Evolutionary conservation across 371 early-diverging fungal genomes (phyloP), one percentile per base, ranked within the genome.

Genomic region (Mucor velutinosus): DNA sequence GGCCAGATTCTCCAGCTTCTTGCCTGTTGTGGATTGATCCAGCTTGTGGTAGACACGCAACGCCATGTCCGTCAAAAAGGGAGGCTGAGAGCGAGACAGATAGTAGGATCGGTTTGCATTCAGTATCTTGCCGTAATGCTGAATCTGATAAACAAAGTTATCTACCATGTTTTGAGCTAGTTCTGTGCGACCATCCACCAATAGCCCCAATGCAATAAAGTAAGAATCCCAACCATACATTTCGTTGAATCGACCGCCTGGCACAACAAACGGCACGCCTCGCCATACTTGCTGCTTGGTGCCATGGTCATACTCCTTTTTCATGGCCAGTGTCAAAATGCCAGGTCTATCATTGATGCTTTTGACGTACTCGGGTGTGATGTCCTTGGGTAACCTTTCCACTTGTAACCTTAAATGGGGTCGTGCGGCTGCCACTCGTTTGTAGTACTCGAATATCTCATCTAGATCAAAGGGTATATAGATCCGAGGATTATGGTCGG

Each of bases 221-320:
- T 96, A 96, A 32, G 91, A 90, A 73, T 97, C 97, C 98, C 97
- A 97, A 2, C 97, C 97, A 74, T 97, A 97, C 93, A 95, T 95
- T 79, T 97, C 98, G 74, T 97, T 97, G 80, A 97, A 97, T 2
- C 98, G 85, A 2, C 98, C 98, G n/a, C 98, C 98, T 0, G 97
- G 98, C 2, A 97, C 97, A 17, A 96, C 92, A 73, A 96, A 97
- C 1, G 96, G 95, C 6, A 91, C 87, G 11, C 95, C 96, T 29
- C 76, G 73, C 67, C 90, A 79, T 4, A 64, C 60, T 23, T 76
- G 69, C 14, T 75, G 67, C 4, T 41, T 30, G 21, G 86, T 86
- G 21, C 75, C 77, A 29, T 83, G 81, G 30, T 87, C 87, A 58
- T 75, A 55, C 23, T 61, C 58, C 61, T 81, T 84, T 43, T 88